These are phyloP conservation scores for Mikania micrantha DNA, from an alignment of 129 eudicot genomes.

Conservation along the genomic window DNA sequence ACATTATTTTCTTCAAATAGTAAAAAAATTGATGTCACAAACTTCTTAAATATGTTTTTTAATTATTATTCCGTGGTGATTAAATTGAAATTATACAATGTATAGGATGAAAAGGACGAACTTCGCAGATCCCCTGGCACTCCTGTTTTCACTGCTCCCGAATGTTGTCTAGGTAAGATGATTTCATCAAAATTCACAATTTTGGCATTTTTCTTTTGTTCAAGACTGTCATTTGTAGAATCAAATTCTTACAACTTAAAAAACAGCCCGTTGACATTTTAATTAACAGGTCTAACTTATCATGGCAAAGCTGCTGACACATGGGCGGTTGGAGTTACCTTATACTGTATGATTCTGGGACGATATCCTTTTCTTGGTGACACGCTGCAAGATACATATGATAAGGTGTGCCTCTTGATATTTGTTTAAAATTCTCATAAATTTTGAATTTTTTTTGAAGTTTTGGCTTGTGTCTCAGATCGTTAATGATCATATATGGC, in stretches of 20 bases:
- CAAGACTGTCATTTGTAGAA: background rate
- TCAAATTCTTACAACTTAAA: background rate
- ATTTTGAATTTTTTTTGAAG: background rate
- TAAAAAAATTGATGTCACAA: background rate
- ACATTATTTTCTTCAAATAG: background rate
- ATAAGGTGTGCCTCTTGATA: conserved; percentile 44
- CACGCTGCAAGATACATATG: conserved; percentile 85
- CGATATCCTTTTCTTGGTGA: conserved; percentile 82
- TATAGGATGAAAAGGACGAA: conserved; percentile 81
- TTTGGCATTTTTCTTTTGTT: background rate
- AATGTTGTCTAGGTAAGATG: conserved; percentile 76
- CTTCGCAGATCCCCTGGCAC: conserved; percentile 92
- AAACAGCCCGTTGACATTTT: background rate
- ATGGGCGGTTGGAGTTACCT: conserved; percentile 91
- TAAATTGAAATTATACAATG: background rate
- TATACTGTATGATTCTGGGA: conserved; percentile 73
- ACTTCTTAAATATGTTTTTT: background rate
- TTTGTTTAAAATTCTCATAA: background rate
- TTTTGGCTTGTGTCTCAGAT: conserved; percentile 40
- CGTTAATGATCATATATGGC: conserved; percentile 48
- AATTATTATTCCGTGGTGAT: background rate
- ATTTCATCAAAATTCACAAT: background rate
- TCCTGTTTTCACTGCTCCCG: conserved; percentile 96
- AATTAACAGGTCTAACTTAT: conserved; percentile 55
- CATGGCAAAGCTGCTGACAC: conserved; percentile 89